Conservation (phyloP, 495 filamentous ascomycete species). For the Viridothelium virens region DNA sequence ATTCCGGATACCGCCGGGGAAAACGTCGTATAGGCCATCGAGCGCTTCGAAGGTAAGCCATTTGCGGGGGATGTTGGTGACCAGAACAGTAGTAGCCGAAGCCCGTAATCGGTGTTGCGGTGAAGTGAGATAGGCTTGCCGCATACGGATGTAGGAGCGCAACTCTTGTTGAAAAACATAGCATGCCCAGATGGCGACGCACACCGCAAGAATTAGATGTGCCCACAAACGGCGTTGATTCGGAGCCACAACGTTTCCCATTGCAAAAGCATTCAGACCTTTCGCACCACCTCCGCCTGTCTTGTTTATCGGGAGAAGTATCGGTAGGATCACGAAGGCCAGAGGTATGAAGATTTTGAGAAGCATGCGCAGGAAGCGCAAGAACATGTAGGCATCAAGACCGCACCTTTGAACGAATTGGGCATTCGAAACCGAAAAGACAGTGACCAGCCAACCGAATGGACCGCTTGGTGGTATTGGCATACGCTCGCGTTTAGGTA, state of each 20-base stretch:
- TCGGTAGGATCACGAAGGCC: constrained; percentile 69
- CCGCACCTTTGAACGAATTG: constrained; percentile 93
- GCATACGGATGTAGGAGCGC: constrained; percentile 82
- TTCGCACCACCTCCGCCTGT: constrained; percentile 43
- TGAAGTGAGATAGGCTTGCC: constrained; percentile 90
- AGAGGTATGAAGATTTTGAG: constrained; percentile 86
- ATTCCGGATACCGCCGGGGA: constrained; percentile 89
- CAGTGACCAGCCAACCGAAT: constrained; percentile 58
- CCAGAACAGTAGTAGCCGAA: constrained; percentile 92
- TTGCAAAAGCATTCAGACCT: constrained; percentile 73
- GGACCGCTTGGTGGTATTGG: constrained; percentile 60
- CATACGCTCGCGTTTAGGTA: constrained; percentile 78
- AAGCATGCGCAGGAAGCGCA: constrained; percentile 88
- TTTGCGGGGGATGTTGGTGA: constrained; percentile 78
- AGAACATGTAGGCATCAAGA: constrained; percentile 95
- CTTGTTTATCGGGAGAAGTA: constrained; percentile 74
- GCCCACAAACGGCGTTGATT: constrained; percentile 76
- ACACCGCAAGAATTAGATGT: constrained; percentile 74
- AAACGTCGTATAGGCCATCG: constrained; percentile 85
- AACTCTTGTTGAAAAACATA: constrained; percentile 83
- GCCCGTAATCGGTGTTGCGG: constrained; percentile 89
- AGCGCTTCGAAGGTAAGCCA: constrained; percentile 81
- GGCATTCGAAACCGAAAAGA: constrained; percentile 72
- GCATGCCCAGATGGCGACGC: constrained; percentile 75
- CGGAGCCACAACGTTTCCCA: constrained; percentile 76